Evolutionary conservation across 257 asterid species (phyloP).

Genomic region (Ballota nigra): DNA sequence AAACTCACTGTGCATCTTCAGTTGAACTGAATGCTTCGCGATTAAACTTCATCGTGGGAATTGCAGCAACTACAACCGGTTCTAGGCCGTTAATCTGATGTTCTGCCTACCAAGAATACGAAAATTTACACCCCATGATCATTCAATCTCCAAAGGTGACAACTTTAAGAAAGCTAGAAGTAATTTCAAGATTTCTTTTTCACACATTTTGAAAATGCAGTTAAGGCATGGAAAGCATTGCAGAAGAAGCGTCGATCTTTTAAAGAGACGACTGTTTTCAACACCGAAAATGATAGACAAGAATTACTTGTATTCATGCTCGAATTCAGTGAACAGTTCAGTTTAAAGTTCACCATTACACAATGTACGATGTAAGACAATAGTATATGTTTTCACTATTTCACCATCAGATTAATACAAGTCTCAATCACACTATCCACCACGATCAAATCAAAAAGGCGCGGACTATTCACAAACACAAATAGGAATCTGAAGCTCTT

Average conservation of each 20-base stretch:
- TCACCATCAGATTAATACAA: too few relatives aligned
- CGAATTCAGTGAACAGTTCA: neutral
- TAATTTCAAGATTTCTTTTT: neutral
- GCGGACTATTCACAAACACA: too few relatives aligned
- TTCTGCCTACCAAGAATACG: slow-evolving; percentile 56
- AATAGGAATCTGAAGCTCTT: slow-evolving; percentile 10
- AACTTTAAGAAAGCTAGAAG: neutral
- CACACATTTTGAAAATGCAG: neutral
- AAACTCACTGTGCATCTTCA: slow-evolving; percentile 80
- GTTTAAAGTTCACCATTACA: neutral
- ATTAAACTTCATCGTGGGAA: slow-evolving; percentile 77
- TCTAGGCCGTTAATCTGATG: slow-evolving; percentile 62
- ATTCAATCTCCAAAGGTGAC: neutral
- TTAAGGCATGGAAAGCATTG: neutral
- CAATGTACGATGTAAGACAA: too few relatives aligned
- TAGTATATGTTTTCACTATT: too few relatives aligned
- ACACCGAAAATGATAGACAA: neutral
- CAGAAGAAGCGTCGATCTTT: neutral
- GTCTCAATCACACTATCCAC: neutral
- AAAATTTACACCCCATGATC: neutral
- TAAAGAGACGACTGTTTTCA: neutral
- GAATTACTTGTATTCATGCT: neutral
- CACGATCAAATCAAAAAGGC: neutral
- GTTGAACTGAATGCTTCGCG: slow-evolving; percentile 66
- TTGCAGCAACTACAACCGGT: slow-evolving; percentile 77